phyloP scores from a whole-genome alignment of 2,329 filamentous ascomycete species.

The Aspergillus pseudonomiae region DNA sequence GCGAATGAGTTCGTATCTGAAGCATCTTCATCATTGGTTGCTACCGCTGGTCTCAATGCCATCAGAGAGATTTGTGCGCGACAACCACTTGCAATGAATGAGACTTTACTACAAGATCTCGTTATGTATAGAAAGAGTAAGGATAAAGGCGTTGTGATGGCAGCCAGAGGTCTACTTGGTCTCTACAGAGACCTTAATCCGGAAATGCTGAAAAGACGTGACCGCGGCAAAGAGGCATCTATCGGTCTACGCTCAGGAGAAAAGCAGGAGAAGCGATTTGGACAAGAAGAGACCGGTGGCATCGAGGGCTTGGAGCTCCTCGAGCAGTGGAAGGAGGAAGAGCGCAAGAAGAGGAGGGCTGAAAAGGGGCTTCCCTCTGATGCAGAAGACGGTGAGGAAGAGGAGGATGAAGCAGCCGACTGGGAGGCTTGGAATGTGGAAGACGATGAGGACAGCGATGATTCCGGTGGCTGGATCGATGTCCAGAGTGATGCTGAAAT shows the following conservation, averaged over 20 bases:
- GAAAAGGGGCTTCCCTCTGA: constrained; percentile 69
- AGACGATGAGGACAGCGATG: constrained; percentile 61
- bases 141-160: constrained; percentile 99
- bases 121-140: constrained; percentile 97
- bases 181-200: constrained; percentile 90
- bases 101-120: constrained; percentile 92
- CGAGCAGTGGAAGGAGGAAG: constrained; percentile 91
- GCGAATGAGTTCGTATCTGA: constrained; percentile 98
- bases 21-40: constrained; percentile 86
- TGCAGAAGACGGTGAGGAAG: constrained; percentile 62
- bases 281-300: constrained; percentile 75
- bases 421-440: constrained; percentile 66
- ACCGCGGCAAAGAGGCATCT: constrained; percentile 87
- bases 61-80: constrained; percentile 92
- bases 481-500: constrained; percentile 82
- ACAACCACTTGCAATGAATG: constrained; percentile 94
- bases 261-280: constrained; percentile 76
- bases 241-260: constrained; percentile 78
- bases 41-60: constrained; percentile 86
- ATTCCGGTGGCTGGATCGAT: constrained; percentile 90
- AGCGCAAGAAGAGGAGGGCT: constrained; percentile 71
- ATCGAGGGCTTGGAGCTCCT: constrained; percentile 93
- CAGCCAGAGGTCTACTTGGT: constrained; percentile 85
- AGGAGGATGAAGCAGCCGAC: constrained; percentile 62
- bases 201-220: constrained; percentile 83